Conservation (phyloP, 2,329 filamentous ascomycete species). For the Trichoderma sp. region DNA sequence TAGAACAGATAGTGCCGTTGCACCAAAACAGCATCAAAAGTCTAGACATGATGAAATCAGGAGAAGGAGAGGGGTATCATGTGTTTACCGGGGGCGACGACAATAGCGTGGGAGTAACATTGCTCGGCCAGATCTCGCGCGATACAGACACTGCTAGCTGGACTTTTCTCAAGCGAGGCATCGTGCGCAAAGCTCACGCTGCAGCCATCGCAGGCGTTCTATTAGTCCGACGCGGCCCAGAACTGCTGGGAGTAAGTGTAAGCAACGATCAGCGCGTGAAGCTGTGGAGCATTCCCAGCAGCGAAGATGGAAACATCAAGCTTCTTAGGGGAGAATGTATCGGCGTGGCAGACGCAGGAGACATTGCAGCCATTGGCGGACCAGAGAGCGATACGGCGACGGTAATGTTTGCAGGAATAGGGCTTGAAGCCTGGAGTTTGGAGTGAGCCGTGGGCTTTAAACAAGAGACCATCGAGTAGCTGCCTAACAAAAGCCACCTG, state of each 20-base stretch:
- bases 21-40: slow-evolving; percentile 84
- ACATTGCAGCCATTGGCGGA: slow-evolving; percentile 46
- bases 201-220: slow-evolving; percentile 67
- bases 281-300: slow-evolving; percentile 49
- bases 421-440: slow-evolving; percentile 48
- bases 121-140: slow-evolving; percentile 29
- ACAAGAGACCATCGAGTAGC: neutral
- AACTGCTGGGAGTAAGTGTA: slow-evolving; percentile 45
- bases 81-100: slow-evolving; percentile 85
- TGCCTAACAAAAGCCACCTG: neutral
- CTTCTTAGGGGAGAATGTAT: slow-evolving; percentile 56
- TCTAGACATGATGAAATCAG: slow-evolving; percentile 47
- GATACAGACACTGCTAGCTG: slow-evolving; percentile 29
- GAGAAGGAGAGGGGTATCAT: slow-evolving; percentile 41
- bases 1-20: slow-evolving; percentile 47
- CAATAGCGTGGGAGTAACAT: slow-evolving; percentile 69
- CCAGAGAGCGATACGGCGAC: slow-evolving; percentile 26
- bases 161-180: slow-evolving; percentile 30
- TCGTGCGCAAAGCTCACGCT: slow-evolving; percentile 61
- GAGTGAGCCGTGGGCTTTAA: neutral
- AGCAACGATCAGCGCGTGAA: slow-evolving; percentile 66
- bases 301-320: slow-evolving; percentile 35
- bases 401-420: slow-evolving; percentile 49
- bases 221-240: slow-evolving; percentile 35
- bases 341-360: slow-evolving; percentile 61